Evolutionary conservation across 495 filamentous ascomycete species (phyloP).

Genomic region (Monascus purpureus): DNA sequence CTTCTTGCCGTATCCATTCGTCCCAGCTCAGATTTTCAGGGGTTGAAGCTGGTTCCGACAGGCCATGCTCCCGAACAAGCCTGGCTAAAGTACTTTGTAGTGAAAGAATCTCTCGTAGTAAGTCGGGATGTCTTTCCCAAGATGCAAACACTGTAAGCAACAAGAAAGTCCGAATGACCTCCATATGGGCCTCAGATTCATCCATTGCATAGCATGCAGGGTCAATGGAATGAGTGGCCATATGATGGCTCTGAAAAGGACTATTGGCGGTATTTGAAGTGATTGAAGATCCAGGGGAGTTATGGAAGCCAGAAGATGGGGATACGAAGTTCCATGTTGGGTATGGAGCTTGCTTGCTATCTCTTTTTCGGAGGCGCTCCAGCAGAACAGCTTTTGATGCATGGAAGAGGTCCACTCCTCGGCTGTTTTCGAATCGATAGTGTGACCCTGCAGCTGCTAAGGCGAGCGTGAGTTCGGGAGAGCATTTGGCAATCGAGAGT

Average conservation of each 20-base stretch:
- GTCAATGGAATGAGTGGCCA: constrained; percentile 17
- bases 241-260: constrained; percentile 25
- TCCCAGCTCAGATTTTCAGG: constrained; percentile 31
- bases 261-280: constrained; percentile 25
- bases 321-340: constrained; percentile 31
- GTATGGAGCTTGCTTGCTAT: constrained; percentile 30
- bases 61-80: constrained; percentile 33
- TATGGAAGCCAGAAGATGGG: constrained; percentile 21
- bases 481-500: constrained; percentile 28
- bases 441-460: constrained; percentile 36
- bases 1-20: constrained; percentile 36
- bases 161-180: constrained; percentile 34
- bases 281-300: constrained; percentile 27
- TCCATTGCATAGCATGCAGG: constrained; percentile 24
- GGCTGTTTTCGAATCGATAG: constrained; percentile 50
- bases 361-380: constrained; percentile 31
- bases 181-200: constrained; percentile 37
- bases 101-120: constrained; percentile 35
- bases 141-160: constrained; percentile 37
- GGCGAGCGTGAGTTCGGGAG: constrained; percentile 32
- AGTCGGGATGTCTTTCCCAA: constrained; percentile 37
- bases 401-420: constrained; percentile 57
- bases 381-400: constrained; percentile 37
- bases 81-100: constrained; percentile 35
- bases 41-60: constrained; percentile 20